These are phyloP conservation scores for Coniella lustricola DNA, from an alignment of 2,329 filamentous ascomycete genomes.

Conservation along the genomic window DNA sequence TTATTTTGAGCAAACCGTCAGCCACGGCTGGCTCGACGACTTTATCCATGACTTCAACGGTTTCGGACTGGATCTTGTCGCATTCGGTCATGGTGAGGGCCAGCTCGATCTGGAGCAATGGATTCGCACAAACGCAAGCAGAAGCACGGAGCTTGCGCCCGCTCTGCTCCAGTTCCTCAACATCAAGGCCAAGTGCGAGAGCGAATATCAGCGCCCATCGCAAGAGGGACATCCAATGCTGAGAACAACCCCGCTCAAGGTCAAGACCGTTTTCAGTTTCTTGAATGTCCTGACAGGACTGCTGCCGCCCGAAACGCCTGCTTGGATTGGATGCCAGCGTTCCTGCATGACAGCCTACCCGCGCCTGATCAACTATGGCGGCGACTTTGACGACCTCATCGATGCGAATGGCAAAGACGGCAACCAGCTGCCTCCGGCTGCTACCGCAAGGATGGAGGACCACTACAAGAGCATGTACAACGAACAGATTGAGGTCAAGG, in stretches of 20 bases:
- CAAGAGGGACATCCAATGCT: slow-evolving; percentile 45
- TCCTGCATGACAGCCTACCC: slow-evolving; percentile 90
- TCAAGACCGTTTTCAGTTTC: slow-evolving; percentile 77
- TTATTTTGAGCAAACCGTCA: slow-evolving; percentile 72
- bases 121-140: slow-evolving; percentile 64
- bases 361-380: slow-evolving; percentile 90
- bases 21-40: slow-evolving; percentile 78
- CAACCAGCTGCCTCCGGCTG: slow-evolving; percentile 71
- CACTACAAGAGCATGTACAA: slow-evolving; percentile 98
- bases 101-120: slow-evolving; percentile 76
- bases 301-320: slow-evolving; percentile 45
- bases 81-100: slow-evolving; percentile 73
- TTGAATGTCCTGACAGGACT: slow-evolving; percentile 73
- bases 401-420: slow-evolving; percentile 74
- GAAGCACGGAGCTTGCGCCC: slow-evolving; percentile 59
- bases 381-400: slow-evolving; percentile 86
- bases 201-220: slow-evolving; percentile 63
- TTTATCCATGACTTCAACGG: slow-evolving; percentile 72
- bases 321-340: slow-evolving; percentile 75
- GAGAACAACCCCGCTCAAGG: slow-evolving; percentile 65
- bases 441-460: slow-evolving; percentile 91
- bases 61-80: slow-evolving; percentile 81
- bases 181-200: slow-evolving; percentile 78
- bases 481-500: slow-evolving; percentile 76
- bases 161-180: slow-evolving; percentile 73